Percentiles rank a stretch among this genome's conserved stretches.
phyloP scores from a whole-genome alignment of 2,329 filamentous ascomycete species.

The Pestalotiopsis sp. region DNA sequence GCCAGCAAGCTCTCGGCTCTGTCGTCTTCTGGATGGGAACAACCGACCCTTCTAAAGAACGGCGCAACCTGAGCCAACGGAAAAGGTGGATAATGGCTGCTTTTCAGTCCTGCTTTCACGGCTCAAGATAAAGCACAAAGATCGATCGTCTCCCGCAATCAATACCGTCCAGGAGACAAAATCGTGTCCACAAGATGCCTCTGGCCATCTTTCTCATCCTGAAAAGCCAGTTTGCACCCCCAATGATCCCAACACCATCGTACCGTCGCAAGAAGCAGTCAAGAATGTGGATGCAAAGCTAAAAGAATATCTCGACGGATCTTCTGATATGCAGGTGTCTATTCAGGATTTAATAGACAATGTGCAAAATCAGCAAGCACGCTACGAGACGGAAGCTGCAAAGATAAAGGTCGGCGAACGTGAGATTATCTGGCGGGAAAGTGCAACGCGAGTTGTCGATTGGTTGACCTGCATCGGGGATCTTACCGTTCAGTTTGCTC shows the following conservation, averaged over 20 bases:
- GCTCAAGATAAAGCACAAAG: background rate
- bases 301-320: no score
- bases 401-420: background rate
- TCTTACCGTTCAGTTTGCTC: no score
- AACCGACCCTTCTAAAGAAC: background rate
- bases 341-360: background rate
- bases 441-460: background rate
- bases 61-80: background rate
- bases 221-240: no score
- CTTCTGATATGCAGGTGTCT: background rate
- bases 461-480: background rate
- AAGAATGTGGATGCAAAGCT: no score
- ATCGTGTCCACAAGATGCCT: background rate
- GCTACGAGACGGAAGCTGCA: background rate
- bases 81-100: background rate
- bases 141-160: background rate
- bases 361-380: background rate
- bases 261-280: no score
- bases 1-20: background rate
- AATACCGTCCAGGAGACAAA: background rate
- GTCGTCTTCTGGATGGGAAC: background rate
- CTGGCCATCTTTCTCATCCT: no score
- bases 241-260: no score
- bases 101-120: background rate
- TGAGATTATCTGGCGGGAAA: background rate